phyloP scores from a whole-genome alignment of 2,329 filamentous ascomycete species.

The Laburnicola sp. region DNA sequence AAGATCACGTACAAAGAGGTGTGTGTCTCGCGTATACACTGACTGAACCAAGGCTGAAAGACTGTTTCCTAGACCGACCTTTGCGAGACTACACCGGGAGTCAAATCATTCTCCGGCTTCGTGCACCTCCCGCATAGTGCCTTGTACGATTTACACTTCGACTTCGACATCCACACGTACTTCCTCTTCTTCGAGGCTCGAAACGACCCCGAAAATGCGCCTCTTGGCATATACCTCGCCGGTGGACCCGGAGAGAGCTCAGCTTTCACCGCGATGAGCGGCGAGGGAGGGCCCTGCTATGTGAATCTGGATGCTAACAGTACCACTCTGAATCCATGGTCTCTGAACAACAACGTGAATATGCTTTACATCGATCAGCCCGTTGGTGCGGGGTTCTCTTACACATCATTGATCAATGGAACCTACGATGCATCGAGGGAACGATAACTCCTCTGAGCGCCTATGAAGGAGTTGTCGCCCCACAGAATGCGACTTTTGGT shows the following conservation, averaged over 20 bases:
- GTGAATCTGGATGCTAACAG: conserved; percentile 37
- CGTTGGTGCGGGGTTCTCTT: conserved; percentile 16
- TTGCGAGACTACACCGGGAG: conserved; percentile 57
- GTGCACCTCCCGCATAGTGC: conserved; percentile 34
- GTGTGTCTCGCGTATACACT: background rate
- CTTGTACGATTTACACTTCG: background rate
- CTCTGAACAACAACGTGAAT: conserved; percentile 17
- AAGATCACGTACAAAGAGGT: background rate
- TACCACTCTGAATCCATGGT: conserved; percentile 23
- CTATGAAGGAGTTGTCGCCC: background rate
- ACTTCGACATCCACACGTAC: conserved; percentile 14
- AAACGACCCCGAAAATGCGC: conserved; percentile 53
- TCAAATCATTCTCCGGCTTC: conserved; percentile 59
- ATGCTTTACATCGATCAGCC: conserved; percentile 18
- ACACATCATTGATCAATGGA: conserved; percentile 2
- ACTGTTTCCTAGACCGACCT: conserved; percentile 44
- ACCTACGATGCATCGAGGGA: background rate
- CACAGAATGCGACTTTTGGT: background rate
- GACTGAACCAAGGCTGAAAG: background rate
- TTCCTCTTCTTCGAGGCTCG: conserved; percentile 59
- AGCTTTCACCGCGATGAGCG: conserved; percentile 55
- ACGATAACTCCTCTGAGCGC: background rate
- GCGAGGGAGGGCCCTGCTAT: conserved; percentile 55
- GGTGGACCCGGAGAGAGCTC: conserved; percentile 32
- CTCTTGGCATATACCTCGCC: conserved; percentile 60